These are phyloP conservation scores for Endocladia muricata DNA, from an alignment of 31 red algal species.

Conservation along the genomic window DNA sequence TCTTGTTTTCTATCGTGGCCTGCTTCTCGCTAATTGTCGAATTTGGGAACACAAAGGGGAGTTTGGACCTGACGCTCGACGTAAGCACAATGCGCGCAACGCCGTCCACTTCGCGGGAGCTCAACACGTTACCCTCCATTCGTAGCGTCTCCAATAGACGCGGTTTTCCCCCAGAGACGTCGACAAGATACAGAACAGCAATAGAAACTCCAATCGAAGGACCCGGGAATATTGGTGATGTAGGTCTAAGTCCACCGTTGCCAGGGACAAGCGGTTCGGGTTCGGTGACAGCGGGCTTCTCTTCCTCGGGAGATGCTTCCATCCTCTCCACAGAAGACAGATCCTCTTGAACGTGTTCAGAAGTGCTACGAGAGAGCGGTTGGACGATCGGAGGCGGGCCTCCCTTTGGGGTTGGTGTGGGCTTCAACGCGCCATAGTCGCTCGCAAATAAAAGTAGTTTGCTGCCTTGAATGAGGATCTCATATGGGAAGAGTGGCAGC, in stretches of 20 bases:
- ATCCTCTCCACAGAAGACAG: no score
- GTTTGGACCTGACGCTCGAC: constrained; percentile 14
- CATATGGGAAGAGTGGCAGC: constrained; percentile 8
- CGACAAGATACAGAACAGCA: constrained; percentile 45
- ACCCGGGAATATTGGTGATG: constrained; percentile 12
- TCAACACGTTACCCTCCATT: constrained; percentile 40
- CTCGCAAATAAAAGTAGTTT: constrained; percentile 30
- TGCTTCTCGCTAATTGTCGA: neutral
- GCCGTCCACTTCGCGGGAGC: constrained; percentile 50
- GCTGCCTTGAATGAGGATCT: constrained; percentile 50
- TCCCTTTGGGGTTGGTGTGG: constrained; percentile 14
- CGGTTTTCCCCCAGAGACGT: constrained; percentile 12
- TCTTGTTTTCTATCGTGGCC: constrained; percentile 41
- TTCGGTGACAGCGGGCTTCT: no score
- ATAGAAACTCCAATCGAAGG: constrained; percentile 29
- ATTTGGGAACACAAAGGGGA: constrained; percentile 46
- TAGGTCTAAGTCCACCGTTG: no score
- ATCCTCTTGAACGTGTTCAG: constrained; percentile 19
- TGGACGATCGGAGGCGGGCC: no score
- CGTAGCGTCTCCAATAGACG: constrained; percentile 48
- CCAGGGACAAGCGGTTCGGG: no score
- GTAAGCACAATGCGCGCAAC: constrained; percentile 47
- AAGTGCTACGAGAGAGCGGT: no score
- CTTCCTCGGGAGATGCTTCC: no score
- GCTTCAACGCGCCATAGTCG: constrained; percentile 10